Conservation (phyloP, 257 asterid genomes). For the Coffea canephora region DNA sequence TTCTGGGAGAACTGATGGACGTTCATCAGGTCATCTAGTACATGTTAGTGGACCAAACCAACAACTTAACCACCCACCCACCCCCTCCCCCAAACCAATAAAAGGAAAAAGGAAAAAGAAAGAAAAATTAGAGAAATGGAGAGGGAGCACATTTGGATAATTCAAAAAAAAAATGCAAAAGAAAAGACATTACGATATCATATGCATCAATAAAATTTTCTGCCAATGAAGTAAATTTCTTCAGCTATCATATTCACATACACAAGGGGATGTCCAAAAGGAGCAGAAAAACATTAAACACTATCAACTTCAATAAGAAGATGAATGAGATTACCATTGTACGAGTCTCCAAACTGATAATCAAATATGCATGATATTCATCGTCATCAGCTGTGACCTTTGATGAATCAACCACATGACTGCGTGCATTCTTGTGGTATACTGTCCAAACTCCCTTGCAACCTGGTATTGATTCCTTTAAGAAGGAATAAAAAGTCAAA, state of each 20-base stretch:
- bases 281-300: slow-evolving; percentile 7
- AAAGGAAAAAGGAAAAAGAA: not conserved
- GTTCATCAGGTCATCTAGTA: not conserved
- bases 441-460: slow-evolving; percentile 99
- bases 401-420: slow-evolving; percentile 48
- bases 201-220: not conserved
- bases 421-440: slow-evolving; percentile 84
- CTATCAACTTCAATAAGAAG: not conserved
- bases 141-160: not conserved
- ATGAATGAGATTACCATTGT: slow-evolving; percentile 65
- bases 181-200: not conserved
- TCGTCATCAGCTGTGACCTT: slow-evolving; percentile 79
- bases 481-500: slow-evolving; percentile 10
- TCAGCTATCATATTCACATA: not conserved
- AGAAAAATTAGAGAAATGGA: not conserved
- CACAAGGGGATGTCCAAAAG: slow-evolving; percentile 3
- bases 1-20: not conserved
- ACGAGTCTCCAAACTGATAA: slow-evolving; percentile 90
- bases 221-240: not conserved
- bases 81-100: not conserved
- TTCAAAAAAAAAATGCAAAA: slow-evolving; percentile 3
- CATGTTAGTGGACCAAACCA: not conserved
- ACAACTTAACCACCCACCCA: not conserved
- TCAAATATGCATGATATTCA: slow-evolving; percentile 95
- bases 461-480: slow-evolving; percentile 90